phyloP scores from a whole-genome alignment of 169 alveolate genomes.

The Eimeria maxima region DNA sequence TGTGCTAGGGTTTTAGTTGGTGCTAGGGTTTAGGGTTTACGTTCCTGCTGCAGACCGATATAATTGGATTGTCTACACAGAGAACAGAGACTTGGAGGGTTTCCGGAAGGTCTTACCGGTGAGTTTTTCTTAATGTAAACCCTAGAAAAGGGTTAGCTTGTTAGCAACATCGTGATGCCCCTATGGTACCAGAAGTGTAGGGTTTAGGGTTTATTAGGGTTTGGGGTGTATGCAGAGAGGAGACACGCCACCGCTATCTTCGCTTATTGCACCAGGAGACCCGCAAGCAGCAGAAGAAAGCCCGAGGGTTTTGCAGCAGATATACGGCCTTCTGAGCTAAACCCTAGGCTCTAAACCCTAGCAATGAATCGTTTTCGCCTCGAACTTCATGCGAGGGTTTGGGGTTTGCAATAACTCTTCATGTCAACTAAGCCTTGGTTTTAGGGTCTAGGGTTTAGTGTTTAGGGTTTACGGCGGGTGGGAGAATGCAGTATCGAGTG shows the following conservation, averaged over 20 bases:
- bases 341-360: slow-evolving; percentile 41
- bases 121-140: background rate
- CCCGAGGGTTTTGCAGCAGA: slow-evolving; percentile 43
- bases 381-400: background rate
- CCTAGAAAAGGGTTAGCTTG: background rate
- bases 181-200: background rate
- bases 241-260: slow-evolving; percentile 4
- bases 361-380: background rate
- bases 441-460: background rate
- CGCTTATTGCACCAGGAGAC: slow-evolving; percentile 42
- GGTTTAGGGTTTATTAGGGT: slow-evolving; percentile 38
- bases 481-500: no score
- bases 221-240: slow-evolving; percentile 41
- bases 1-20: slow-evolving; percentile 18
- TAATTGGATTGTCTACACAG: slow-evolving; percentile 38
- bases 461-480: background rate
- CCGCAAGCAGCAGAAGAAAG: slow-evolving; percentile 52
- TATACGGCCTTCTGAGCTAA: background rate
- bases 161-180: no score
- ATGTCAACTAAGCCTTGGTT: background rate
- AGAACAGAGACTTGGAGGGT: slow-evolving; percentile 67
- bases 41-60: slow-evolving; percentile 42
- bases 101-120: slow-evolving; percentile 46
- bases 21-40: background rate
- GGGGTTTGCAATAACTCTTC: background rate